These are phyloP conservation scores for Rhododendron mucronatum DNA, from an alignment of 148 eudicot species.

Conservation along the genomic window DNA sequence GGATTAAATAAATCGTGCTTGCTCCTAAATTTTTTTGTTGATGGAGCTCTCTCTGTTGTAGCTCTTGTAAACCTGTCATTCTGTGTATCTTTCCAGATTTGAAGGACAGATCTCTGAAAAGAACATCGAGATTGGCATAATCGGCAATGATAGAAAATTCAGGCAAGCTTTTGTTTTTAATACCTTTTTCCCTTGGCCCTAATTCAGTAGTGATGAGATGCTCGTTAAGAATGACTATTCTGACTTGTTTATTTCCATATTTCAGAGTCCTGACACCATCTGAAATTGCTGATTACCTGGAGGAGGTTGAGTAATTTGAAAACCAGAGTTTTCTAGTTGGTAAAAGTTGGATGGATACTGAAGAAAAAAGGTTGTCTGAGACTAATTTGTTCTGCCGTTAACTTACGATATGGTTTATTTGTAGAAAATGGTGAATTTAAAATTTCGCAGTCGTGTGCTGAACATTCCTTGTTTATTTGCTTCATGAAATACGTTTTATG, in stretches of 20 bases:
- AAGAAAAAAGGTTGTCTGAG: not conserved
- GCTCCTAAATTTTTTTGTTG: not conserved
- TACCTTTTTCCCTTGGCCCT: not conserved
- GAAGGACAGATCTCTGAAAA: constrained; percentile 94
- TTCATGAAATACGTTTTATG: not conserved
- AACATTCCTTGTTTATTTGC: not conserved
- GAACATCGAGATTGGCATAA: constrained; percentile 94
- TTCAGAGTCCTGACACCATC: constrained; percentile 91
- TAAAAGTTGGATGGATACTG: not conserved
- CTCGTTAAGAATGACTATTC: not conserved
- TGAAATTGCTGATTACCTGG: constrained; percentile 92
- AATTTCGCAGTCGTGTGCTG: not conserved
- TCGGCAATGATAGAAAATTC: constrained; percentile 72
- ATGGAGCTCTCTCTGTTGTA: not conserved
- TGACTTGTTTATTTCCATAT: constrained; percentile 3
- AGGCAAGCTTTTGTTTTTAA: constrained; percentile 36
- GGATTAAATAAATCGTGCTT: not conserved
- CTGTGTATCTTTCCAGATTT: constrained; percentile 40
- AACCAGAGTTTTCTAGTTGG: not conserved
- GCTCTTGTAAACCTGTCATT: not conserved
- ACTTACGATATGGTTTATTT: not conserved
- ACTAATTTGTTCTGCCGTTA: not conserved
- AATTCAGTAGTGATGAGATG: not conserved
- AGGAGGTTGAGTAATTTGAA: constrained; percentile 65
- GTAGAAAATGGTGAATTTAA: constrained; percentile 5